A percentile compares a stretch with the other conserved stretches of the same genome.
Conservation (phyloP, 2,329 filamentous ascomycete species). For the Pyrenochaeta sp. region DNA sequence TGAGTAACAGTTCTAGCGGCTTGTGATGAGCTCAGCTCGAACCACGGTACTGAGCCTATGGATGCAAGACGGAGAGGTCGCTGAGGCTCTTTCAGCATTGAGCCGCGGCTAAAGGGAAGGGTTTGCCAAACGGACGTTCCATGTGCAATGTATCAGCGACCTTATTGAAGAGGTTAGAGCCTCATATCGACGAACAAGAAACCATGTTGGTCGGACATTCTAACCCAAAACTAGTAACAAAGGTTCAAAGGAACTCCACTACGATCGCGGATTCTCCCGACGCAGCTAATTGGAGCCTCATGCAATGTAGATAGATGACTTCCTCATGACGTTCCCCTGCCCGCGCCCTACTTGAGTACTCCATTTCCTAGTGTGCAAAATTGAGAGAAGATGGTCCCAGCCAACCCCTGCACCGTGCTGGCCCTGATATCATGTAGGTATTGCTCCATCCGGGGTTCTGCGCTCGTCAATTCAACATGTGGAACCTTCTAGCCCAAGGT, state of each 20-base stretch:
- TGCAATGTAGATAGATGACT: background rate
- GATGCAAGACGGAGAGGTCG: background rate
- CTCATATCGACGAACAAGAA: no score
- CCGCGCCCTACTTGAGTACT: background rate
- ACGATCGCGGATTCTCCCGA: background rate
- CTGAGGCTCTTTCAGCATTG: background rate
- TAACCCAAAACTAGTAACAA: background rate
- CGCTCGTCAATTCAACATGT: no score
- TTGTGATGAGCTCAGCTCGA: background rate
- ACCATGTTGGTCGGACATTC: background rate
- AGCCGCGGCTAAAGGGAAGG: no score
- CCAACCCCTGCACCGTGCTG: no score
- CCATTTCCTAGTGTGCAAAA: background rate
- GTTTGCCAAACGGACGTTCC: no score
- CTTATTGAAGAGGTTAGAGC: no score
- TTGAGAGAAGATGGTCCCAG: background rate
- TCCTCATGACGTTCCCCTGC: background rate
- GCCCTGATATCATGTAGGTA: no score
- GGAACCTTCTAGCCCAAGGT: background rate
- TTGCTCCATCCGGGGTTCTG: no score
- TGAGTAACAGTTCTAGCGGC: conserved; percentile 1
- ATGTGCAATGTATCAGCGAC: no score
- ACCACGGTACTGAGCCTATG: background rate
- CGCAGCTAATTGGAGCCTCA: conserved; percentile 3
- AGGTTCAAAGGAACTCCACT: background rate